Base-by-base conservation (phyloP, 1,284 basidiomycete species). In the Tranzscheliella williamsii region DNA sequence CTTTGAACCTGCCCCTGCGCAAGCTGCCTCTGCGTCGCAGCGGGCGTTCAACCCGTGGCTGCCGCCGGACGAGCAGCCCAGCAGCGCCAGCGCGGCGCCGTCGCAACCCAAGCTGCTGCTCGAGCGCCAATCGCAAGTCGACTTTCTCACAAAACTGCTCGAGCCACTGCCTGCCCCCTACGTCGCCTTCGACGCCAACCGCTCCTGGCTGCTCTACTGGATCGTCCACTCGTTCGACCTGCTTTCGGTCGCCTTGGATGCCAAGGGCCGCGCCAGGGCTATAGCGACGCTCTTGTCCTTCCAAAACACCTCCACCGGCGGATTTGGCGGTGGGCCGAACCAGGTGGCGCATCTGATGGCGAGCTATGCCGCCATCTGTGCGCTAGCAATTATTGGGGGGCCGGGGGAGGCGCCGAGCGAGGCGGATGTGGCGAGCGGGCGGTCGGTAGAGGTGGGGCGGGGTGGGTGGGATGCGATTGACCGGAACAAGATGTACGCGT, bases 261-360 rank as follows among this genome's bases (percentile, higher is more conserved):
- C 61, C 3, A 42, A 49, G 21, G 46, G 56, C 20, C 50, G 66
- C 5, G 61, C 57, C 7, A 55, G 67, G 13, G 72, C 75, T 23
- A 72, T 76, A 22, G 44, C 64, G 0, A 78, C 77, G 15, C 49
- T 78, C 11, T 44, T 78, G 23, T 67, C 66, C 22, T 78, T 73
- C 39, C 77, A 78, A 34, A 65, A 76, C 43, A 43, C 35, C 8
- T 24, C 37, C 1, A 50, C 47, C 3, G 93, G 92, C 2, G 94
- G 94, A 2, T 97, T 97, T 75, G 86, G 86, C 8, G 94, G 93
- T 26, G 93, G 94, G 0, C 89, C 91, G 0, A 85, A 88, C 2
- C 95, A 98, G 73, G 82, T 87, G 0, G 83, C 90, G 0, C 95
- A 98, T 79, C 80, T 97, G 2, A 83, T 98, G 7, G 85, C 91